These are phyloP conservation scores for Tolypocladium sp. DNA, from an alignment of 2,329 filamentous ascomycete species.

Conservation along the genomic window DNA sequence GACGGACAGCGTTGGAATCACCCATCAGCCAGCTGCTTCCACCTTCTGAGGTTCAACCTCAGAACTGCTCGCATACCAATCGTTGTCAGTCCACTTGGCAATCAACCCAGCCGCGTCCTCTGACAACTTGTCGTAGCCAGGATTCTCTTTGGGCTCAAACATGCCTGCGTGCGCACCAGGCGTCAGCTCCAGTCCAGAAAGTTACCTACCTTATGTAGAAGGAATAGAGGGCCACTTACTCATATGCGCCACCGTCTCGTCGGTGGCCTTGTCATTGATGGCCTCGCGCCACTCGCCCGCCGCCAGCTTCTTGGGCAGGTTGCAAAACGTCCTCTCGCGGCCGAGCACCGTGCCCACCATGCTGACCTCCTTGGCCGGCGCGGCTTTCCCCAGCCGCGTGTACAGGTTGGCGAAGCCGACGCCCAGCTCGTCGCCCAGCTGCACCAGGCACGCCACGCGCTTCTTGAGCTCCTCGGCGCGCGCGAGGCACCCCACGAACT, in stretches of 20 bases:
- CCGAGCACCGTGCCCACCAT: conserved; percentile 53
- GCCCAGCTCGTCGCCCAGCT: conserved; percentile 52
- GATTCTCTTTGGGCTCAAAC: conserved; percentile 66
- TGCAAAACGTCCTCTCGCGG: conserved; percentile 79
- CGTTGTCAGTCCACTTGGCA: conserved; percentile 52
- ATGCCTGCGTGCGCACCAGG: conserved; percentile 37
- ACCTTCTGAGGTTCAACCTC: conserved; percentile 16
- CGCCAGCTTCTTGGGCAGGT: conserved; percentile 53
- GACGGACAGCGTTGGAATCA: not conserved
- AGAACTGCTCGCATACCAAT: conserved; percentile 55
- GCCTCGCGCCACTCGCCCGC: conserved; percentile 57
- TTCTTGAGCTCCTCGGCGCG: conserved; percentile 73
- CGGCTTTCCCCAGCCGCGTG: conserved; percentile 67
- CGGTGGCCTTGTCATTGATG: conserved; percentile 68
- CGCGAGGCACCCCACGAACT: conserved; percentile 85
- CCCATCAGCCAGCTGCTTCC: not conserved
- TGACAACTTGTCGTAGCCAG: conserved; percentile 60
- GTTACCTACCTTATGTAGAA: not conserved
- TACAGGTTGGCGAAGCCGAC: conserved; percentile 83
- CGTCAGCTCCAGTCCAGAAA: conserved; percentile 4
- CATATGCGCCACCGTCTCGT: conserved; percentile 78
- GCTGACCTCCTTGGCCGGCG: conserved; percentile 41
- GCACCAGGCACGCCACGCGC: conserved; percentile 60
- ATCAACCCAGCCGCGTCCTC: conserved; percentile 57
- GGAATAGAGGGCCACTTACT: conserved; percentile 30